phyloP scores from a whole-genome alignment of 345 rosid species.

The Euphorbia lathyris region DNA sequence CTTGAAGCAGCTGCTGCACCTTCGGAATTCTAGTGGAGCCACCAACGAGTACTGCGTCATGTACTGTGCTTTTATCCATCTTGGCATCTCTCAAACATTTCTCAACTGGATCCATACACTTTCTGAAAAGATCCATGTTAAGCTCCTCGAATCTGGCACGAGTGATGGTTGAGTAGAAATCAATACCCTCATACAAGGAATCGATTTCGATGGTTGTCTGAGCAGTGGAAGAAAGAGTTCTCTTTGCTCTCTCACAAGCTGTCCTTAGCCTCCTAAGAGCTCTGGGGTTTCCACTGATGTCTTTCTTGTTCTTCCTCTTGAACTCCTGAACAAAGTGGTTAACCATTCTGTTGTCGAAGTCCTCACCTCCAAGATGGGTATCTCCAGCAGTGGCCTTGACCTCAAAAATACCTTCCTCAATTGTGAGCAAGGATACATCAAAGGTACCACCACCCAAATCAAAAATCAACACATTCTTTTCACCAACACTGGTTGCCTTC shows the following conservation, averaged over 20 bases:
- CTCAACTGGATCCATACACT: conserved; percentile 53
- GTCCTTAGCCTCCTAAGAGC: conserved; percentile 48
- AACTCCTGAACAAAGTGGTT: conserved; percentile 47
- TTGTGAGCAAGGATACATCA: conserved; percentile 28
- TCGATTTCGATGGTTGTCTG: conserved; percentile 52
- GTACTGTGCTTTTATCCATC: conserved; percentile 46
- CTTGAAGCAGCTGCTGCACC: conserved; percentile 45
- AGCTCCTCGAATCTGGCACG: conserved; percentile 50
- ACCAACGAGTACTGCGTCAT: conserved; percentile 55
- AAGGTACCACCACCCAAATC: conserved; percentile 35
- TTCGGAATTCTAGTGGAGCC: conserved; percentile 57
- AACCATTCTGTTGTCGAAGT: conserved; percentile 37
- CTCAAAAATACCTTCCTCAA: conserved; percentile 33
- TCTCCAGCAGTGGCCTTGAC: conserved; percentile 32
- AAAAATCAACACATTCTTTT: conserved; percentile 32
- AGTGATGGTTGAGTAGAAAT: conserved; percentile 43
- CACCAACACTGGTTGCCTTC: conserved; percentile 33
- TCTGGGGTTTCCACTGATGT: conserved; percentile 36
- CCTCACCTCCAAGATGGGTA: conserved; percentile 33
- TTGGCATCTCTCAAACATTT: conserved; percentile 52
- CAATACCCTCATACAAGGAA: conserved; percentile 40
- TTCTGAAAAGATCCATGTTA: conserved; percentile 50
- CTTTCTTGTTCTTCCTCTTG: conserved; percentile 43
- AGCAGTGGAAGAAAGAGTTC: conserved; percentile 49
- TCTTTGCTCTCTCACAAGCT: conserved; percentile 50